Base-by-base conservation (phyloP, 352 stramenopile genomes). In the Phytophthora idaei region DNA sequence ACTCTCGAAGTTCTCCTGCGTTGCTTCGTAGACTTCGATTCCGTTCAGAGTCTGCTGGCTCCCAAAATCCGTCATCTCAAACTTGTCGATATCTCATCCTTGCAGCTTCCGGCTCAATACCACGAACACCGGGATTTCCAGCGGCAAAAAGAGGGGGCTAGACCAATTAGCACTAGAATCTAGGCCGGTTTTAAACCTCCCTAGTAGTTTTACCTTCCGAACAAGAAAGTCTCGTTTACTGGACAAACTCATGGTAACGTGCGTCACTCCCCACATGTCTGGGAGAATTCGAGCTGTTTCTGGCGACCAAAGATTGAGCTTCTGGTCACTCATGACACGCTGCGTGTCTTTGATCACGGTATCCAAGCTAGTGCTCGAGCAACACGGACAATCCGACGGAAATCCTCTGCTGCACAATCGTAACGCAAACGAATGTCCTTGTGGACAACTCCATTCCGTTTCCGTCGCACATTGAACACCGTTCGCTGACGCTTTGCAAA, bases 301-400 rank as follows among this genome's bases (percentile, higher is more conserved):
- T 25, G 48, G 49, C 10, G 49, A 54, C 66, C 66, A 72, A 7
- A 28, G 5, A 31, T 3, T 28, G 1, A 74, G 37, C n/a, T 64
- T 69, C 21, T 66, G 49, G 25, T 64, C 61, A 27, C 44, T 67
- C 15, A 75, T 28, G 15, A 56, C 48, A 21, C 57, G 48, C 2
- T 78, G 52, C 1, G 53, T 67, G 11, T 53, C 28, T 41, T 62
- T 61, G 27, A 90, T 81, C 14, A 65, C 69, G 11, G 17, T 41
- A 45, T 71, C 57, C 27, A 93, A 61, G 7, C 28, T 25, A 5
- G 63, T 39, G 1, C 55, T 68, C 2, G 81, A 90, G 42, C 85
- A 93, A 3, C 4, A 32, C 2, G 85, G 85, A 62, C 82, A 93
- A 4, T 83, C 59, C 0, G 67, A 72, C 4, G 83, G 83, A 50